These are phyloP conservation scores for Dactylellina parvicollis DNA, from an alignment of 2,329 filamentous ascomycete species.

Conservation along the genomic window DNA sequence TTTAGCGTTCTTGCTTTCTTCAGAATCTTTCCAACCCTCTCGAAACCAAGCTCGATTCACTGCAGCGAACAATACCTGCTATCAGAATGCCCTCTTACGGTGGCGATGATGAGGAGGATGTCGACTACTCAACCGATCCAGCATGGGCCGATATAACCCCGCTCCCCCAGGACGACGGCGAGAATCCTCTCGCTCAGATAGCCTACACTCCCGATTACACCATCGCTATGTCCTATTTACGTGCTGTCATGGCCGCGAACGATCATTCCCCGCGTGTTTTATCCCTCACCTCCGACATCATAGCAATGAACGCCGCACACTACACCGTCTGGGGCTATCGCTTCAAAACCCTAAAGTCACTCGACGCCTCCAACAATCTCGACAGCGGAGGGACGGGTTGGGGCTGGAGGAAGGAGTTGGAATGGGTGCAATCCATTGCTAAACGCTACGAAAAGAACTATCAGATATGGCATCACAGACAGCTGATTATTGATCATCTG, in stretches of 20 bases:
- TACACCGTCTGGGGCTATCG: constrained; percentile 87
- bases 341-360: constrained; percentile 85
- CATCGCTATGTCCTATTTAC: constrained; percentile 91
- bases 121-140: constrained; percentile 40
- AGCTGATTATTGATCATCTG: constrained; percentile 72
- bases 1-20: not conserved
- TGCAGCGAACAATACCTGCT: not conserved
- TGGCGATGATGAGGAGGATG: constrained; percentile 33
- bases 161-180: constrained; percentile 84
- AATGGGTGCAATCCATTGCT: constrained; percentile 86
- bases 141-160: constrained; percentile 86
- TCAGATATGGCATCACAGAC: constrained; percentile 89
- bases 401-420: constrained; percentile 70
- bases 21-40: not conserved
- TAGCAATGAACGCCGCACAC: constrained; percentile 92
- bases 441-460: constrained; percentile 94
- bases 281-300: constrained; percentile 85
- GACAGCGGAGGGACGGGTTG: constrained; percentile 17
- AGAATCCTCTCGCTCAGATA: constrained; percentile 86
- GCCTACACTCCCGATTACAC: constrained; percentile 89
- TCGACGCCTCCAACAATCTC: constrained; percentile 69
- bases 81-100: constrained; percentile 22
- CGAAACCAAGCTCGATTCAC: not conserved
- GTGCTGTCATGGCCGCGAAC: constrained; percentile 88
- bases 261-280: constrained; percentile 83